phyloP scores from a whole-genome alignment of 352 stramenopile species.

The Phytophthora crassamura region DNA sequence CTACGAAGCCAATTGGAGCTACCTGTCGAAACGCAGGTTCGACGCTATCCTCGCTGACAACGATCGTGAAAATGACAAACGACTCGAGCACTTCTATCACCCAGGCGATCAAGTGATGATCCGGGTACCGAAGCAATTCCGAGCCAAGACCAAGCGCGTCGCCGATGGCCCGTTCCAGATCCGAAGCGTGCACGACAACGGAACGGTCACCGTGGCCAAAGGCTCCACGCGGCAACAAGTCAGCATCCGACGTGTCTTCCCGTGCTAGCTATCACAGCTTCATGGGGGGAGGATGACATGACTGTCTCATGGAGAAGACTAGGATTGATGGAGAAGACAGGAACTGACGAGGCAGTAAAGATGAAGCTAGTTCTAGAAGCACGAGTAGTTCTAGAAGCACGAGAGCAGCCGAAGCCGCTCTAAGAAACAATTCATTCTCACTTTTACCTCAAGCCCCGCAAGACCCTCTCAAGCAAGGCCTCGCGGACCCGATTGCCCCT shows the following conservation, averaged over 20 bases:
- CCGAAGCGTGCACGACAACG: background rate
- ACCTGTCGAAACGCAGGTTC: constrained; percentile 3
- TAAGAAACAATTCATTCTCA: too few relatives aligned
- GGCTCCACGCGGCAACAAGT: background rate
- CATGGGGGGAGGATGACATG: background rate
- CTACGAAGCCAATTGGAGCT: constrained; percentile 4
- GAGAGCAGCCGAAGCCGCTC: too few relatives aligned
- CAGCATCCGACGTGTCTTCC: background rate
- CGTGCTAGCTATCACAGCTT: background rate
- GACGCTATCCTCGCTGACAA: constrained; percentile 1
- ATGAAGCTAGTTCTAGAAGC: too few relatives aligned
- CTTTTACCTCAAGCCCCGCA: too few relatives aligned
- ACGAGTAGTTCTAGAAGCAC: too few relatives aligned
- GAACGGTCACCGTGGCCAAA: background rate
- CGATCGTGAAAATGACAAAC: constrained; percentile 1
- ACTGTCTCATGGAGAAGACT: too few relatives aligned
- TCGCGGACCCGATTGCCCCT: too few relatives aligned
- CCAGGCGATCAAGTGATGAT: constrained; percentile 1
- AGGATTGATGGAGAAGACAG: too few relatives aligned
- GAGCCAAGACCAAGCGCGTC: background rate
- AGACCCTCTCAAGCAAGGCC: too few relatives aligned
- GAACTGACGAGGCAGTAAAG: too few relatives aligned
- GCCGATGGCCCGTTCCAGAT: background rate
- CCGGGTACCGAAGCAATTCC: background rate
- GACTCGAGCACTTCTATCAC: background rate